A percentile compares a stretch with the other conserved stretches of the same genome.
These are phyloP conservation scores for Aureobasidium sp. DNA, from an alignment of 2,329 filamentous ascomycete genomes.

Conservation along the genomic window DNA sequence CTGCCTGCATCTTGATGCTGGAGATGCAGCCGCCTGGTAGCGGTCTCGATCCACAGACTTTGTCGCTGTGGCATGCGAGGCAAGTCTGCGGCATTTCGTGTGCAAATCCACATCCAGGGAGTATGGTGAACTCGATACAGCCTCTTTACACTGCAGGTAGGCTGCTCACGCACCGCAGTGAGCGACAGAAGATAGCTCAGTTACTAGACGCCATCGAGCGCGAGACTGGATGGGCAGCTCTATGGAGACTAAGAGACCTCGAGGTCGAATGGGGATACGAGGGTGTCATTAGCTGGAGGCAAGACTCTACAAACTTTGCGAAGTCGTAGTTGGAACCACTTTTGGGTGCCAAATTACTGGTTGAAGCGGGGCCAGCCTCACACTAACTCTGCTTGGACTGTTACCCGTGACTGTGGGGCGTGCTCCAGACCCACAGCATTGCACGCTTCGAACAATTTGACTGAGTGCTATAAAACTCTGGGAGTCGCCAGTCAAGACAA, in stretches of 20 bases:
- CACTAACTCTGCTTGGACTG: background rate
- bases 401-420: background rate
- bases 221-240: background rate
- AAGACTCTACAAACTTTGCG: background rate
- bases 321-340: background rate
- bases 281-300: background rate
- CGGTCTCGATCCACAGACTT: background rate
- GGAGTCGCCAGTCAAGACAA: background rate
- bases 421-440: background rate
- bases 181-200: background rate
- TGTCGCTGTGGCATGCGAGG: background rate
- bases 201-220: background rate
- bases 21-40: constrained; percentile 1
- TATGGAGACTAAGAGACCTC: background rate
- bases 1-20: constrained; percentile 1
- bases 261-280: background rate
- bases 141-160: background rate
- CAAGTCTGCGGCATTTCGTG: constrained; percentile 2
- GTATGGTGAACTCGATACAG: constrained; percentile 4
- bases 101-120: background rate
- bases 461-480: background rate
- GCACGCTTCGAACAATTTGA: background rate
- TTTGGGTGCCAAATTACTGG: background rate
- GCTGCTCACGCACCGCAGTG: background rate
- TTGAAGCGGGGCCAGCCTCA: background rate